Percentiles rank a stretch among this genome's conserved stretches.
phyloP scores from a whole-genome alignment of 2,329 filamentous ascomycete genomes.

The Fragosphaeria purpurea region DNA sequence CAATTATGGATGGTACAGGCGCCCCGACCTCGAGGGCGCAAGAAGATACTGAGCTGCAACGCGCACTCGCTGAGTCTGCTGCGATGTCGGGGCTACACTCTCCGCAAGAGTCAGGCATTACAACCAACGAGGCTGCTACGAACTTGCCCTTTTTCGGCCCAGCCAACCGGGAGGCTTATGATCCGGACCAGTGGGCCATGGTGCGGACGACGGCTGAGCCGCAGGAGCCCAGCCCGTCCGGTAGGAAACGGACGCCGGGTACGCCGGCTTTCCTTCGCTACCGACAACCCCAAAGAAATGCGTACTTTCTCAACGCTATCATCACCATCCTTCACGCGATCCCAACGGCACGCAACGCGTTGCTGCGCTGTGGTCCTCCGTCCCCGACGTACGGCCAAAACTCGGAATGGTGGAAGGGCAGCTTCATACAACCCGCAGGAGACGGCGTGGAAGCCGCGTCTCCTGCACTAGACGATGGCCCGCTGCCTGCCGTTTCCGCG shows the following conservation, averaged over 20 bases:
- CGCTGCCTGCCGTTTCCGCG: not conserved
- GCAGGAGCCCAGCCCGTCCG: slow-evolving; percentile 31
- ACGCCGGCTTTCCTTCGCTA: slow-evolving; percentile 44
- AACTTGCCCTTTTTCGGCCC: slow-evolving; percentile 46
- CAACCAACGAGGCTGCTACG: slow-evolving; percentile 22
- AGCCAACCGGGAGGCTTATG: slow-evolving; percentile 45
- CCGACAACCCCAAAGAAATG: slow-evolving; percentile 18
- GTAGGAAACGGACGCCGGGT: slow-evolving; percentile 31
- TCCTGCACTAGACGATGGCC: not conserved
- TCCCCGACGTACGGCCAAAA: slow-evolving; percentile 43
- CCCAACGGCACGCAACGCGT: slow-evolving; percentile 44
- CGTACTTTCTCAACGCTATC: slow-evolving; percentile 40
- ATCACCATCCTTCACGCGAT: slow-evolving; percentile 52
- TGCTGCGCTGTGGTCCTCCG: slow-evolving; percentile 34
- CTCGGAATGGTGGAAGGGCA: slow-evolving; percentile 53
- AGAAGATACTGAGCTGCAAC: slow-evolving; percentile 46
- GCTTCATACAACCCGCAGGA: slow-evolving; percentile 17
- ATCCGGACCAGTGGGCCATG: slow-evolving; percentile 49
- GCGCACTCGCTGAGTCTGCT: slow-evolving; percentile 46
- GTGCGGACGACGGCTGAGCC: slow-evolving; percentile 29
- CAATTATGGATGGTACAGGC: not conserved
- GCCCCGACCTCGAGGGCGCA: slow-evolving; percentile 25
- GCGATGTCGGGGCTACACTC: slow-evolving; percentile 37
- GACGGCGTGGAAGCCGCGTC: not conserved
- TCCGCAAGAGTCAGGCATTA: slow-evolving; percentile 42